Conservation (phyloP, 805 yeast species). For the Suhomyces emberorum region DNA sequence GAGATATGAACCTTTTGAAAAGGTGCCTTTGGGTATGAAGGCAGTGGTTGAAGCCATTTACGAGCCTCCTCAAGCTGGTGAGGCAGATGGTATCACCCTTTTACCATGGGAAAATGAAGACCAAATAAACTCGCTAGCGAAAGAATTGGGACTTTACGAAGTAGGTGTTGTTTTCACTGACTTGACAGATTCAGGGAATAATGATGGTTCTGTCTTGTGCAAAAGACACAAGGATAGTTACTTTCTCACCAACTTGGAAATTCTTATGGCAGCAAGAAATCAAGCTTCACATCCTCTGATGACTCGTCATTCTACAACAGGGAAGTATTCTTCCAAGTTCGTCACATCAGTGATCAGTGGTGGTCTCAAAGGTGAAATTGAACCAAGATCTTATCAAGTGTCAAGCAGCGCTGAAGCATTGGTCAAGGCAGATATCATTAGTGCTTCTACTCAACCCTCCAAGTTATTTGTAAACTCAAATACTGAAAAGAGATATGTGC, state of each 20-base stretch:
- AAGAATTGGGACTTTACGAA: conserved; percentile 57
- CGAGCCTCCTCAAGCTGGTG: conserved; percentile 88
- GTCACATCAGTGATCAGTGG: conserved; percentile 94
- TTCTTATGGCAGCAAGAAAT: conserved; percentile 74
- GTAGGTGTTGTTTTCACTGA: conserved; percentile 91
- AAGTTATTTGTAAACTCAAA: conserved; percentile 77
- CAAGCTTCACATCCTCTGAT: conserved; percentile 65
- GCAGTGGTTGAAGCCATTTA: conserved; percentile 92
- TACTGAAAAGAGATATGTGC: conserved; percentile 77
- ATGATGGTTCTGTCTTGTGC: conserved; percentile 86
- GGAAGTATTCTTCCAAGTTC: conserved; percentile 79
- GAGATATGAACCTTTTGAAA: conserved; percentile 67
- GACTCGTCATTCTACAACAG: conserved; percentile 60
- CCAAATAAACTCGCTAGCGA: conserved; percentile 53
- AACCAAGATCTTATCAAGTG: conserved; percentile 86
- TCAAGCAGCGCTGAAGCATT: conserved; percentile 84
- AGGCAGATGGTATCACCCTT: conserved; percentile 75
- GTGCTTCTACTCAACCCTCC: conserved; percentile 88
- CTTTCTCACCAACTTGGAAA: conserved; percentile 85
- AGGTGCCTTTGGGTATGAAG: conserved; percentile 89
- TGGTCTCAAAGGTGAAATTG: conserved; percentile 84
- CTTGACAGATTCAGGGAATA: conserved; percentile 78
- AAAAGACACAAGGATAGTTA: conserved; percentile 91
- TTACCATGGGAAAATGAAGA: conserved; percentile 54
- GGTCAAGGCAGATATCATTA: conserved; percentile 78